Conservation (phyloP, 2,329 filamentous ascomycete genomes). For the Coniosporium tulheliwenetii region DNA sequence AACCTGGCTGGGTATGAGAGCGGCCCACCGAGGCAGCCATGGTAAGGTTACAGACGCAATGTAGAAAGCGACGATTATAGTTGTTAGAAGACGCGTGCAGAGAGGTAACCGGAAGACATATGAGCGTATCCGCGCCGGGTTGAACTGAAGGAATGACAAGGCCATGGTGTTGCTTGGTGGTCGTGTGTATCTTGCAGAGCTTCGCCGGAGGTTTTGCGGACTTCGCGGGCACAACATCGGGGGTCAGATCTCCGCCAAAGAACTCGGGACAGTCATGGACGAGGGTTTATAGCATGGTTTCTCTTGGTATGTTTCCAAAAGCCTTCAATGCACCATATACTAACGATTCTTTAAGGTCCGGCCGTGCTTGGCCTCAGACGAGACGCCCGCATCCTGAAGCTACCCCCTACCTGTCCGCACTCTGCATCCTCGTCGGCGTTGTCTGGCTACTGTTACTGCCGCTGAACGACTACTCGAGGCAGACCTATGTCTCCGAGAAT, state of each 20-base stretch:
- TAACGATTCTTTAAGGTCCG: slow-evolving; percentile 6
- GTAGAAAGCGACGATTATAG: slow-evolving; percentile 55
- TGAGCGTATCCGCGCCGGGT: slow-evolving; percentile 56
- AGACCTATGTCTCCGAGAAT: slow-evolving; percentile 95
- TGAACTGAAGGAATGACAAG: slow-evolving; percentile 43
- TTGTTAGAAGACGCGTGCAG: slow-evolving; percentile 58
- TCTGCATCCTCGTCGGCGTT: slow-evolving; percentile 74
- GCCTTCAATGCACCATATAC: no score
- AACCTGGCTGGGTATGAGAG: slow-evolving; percentile 63
- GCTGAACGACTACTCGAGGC: slow-evolving; percentile 75
- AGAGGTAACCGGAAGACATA: slow-evolving; percentile 77
- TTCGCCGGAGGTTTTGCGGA: no score
- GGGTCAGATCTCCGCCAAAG: no score
- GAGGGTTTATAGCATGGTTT: no score
- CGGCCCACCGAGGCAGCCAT: slow-evolving; percentile 65
- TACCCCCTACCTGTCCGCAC: slow-evolving; percentile 73
- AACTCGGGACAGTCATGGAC: no score
- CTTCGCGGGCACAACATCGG: no score
- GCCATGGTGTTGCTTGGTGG: slow-evolving; percentile 5
- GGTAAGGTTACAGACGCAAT: slow-evolving; percentile 50
- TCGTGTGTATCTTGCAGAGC: no score
- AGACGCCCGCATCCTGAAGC: slow-evolving; percentile 65
- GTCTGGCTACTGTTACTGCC: slow-evolving; percentile 83
- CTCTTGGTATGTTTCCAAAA: no score
- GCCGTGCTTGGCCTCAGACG: slow-evolving; percentile 55